These are phyloP conservation scores for Blastocystis hominis DNA, from an alignment of 352 stramenopile species.

Conservation along the genomic window DNA sequence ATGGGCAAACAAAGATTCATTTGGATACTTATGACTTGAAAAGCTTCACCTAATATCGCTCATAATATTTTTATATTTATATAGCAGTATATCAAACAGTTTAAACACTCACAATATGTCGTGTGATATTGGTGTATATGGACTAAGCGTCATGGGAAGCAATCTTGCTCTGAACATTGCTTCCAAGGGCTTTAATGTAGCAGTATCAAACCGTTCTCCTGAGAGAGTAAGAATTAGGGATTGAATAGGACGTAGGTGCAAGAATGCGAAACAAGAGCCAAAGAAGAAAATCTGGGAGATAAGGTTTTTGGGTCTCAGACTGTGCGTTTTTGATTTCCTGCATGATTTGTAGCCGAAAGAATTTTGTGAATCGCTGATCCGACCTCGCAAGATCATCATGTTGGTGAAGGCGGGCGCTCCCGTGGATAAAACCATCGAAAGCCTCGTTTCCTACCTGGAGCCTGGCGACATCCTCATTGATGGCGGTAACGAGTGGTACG, in stretches of 20 bases:
- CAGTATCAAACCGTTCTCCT: constrained; percentile 89
- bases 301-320: constrained; percentile 81
- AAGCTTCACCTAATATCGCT: too few relatives aligned
- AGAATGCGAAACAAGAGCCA: constrained; percentile 82
- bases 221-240: constrained; percentile 70
- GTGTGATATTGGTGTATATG: constrained; percentile 72
- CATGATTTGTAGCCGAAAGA: constrained; percentile 51
- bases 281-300: constrained; percentile 80
- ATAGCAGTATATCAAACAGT: too few relatives aligned
- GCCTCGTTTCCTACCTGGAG: constrained; percentile 63
- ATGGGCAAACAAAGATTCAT: background rate
- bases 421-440: constrained; percentile 76
- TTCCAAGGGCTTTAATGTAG: constrained; percentile 86
- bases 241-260: constrained; percentile 69
- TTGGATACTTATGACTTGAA: too few relatives aligned
- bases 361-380: constrained; percentile 78
- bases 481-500: constrained; percentile 97
- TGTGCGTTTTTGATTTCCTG: constrained; percentile 59
- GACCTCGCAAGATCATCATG: constrained; percentile 92
- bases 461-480: constrained; percentile 92
- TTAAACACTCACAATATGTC: constrained; percentile 34
- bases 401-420: constrained; percentile 92
- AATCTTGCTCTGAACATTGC: constrained; percentile 99
- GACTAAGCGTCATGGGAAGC: constrained; percentile 86
- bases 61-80: too few relatives aligned